Evolutionary conservation across 306 rosid species (phyloP), one percentile per base, ranked within the genome.

Genomic region (Urtica urens): DNA sequence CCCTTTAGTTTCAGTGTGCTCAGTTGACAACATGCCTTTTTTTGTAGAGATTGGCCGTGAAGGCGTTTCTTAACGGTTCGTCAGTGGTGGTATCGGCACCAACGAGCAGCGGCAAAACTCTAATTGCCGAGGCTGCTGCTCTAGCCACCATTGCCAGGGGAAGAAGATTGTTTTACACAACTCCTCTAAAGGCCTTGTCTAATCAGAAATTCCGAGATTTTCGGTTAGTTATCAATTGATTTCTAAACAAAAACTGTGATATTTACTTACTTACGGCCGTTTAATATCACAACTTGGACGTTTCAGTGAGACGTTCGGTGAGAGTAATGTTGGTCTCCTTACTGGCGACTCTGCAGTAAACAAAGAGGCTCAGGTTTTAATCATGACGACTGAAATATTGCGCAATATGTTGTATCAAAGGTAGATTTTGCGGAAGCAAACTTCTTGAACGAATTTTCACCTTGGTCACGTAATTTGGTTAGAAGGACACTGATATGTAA

Each of bases 21-120:
- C n/a, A n/a, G n/a, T n/a, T n/a, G n/a, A n/a, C n/a, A n/a, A n/a
- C n/a, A n/a, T n/a, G n/a, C n/a, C n/a, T 44, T 26, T 23, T 59
- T 33, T 26, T 49, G 27, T 54, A 90, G 95, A 65, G 97, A 41
- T 75, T 74, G 59, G 97, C 97, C 26, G 55, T 90, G 31, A 76
- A 77, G 63, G 97, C 95, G 42, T 79, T 90, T 73, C 63, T 90
- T 53, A 76, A 82, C 75, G 93, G 94, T 45, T 90, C 87, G 0
- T 90, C 97, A 44, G 92, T 84, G 40, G 97, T 90, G 70, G 95
- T 90, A 49, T 90, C 97, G 6, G 97, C 95, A 16, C 97, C 97
- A 12, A 90, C 97, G 18, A 84, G 97, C 66, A 81, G 97, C 39
- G 97, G 97, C 18, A 90, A 90, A 79, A 90, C 97, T 46, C 60